Percentiles rank a stretch among this genome's conserved stretches.
phyloP scores from a whole-genome alignment of 202 grass and related monocot species.

The Schoenoplectus tabernaemontani region DNA sequence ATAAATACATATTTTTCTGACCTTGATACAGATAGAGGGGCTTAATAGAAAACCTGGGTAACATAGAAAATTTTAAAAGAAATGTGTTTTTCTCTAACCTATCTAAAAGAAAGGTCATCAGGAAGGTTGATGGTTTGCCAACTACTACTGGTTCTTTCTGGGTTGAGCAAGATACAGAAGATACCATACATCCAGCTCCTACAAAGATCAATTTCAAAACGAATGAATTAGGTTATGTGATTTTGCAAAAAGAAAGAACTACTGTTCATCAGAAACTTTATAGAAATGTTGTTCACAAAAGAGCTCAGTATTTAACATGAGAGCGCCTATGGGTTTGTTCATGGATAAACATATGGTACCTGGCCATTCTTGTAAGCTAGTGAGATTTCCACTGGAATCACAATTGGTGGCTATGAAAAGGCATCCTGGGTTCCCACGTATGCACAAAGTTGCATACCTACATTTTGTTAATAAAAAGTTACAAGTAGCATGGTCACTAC shows the following conservation, averaged over 20 bases:
- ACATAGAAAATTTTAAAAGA: background rate
- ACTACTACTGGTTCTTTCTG: conserved; percentile 87
- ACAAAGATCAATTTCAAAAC: conserved; percentile 16
- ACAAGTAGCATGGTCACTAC: background rate
- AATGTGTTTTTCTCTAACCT: conserved; percentile 32
- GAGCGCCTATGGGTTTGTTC: background rate
- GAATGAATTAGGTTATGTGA: conserved; percentile 12
- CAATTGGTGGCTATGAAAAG: conserved; percentile 95
- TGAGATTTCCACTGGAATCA: conserved; percentile 82
- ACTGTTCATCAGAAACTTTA: background rate
- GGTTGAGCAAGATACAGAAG: conserved; percentile 75
- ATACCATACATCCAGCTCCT: conserved; percentile 97
- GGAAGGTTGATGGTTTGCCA: conserved; percentile 90
- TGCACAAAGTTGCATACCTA: conserved; percentile 87
- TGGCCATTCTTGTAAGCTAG: conserved; percentile 88
- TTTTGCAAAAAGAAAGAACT: conserved; percentile 1
- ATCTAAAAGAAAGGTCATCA: conserved; percentile 90
- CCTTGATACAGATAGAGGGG: background rate
- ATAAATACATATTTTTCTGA: background rate
- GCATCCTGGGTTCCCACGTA: conserved; percentile 84
- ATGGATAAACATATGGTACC: conserved; percentile 28
- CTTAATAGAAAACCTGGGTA: background rate
- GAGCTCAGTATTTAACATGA: background rate
- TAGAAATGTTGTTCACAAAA: background rate
- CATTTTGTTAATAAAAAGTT: conserved; percentile 19